Evolutionary conservation across 257 asterid genomes (phyloP).

Genomic region (Coffea eugenioides): DNA sequence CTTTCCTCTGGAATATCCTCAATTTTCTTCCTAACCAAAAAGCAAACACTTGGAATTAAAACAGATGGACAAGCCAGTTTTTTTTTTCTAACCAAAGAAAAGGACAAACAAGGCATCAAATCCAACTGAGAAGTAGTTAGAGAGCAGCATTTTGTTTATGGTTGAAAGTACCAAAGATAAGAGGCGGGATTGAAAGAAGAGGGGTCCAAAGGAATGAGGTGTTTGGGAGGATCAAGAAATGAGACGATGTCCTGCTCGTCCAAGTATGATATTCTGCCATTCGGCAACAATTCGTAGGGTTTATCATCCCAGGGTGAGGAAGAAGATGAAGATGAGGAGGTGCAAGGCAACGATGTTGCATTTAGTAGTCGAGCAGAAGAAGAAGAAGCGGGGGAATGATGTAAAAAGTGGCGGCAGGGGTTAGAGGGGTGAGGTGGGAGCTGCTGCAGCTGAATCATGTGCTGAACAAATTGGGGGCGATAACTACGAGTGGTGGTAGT

Average conservation of each 20-base stretch:
- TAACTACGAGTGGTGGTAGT: no score
- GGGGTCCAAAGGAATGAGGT: constrained; percentile 77
- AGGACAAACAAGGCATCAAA: not conserved
- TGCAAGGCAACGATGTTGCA: not conserved
- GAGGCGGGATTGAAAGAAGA: constrained; percentile 76
- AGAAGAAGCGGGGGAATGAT: not conserved
- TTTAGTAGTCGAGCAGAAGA: not conserved
- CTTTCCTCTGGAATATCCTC: constrained; percentile 81
- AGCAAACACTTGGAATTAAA: not conserved
- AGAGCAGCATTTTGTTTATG: no score
- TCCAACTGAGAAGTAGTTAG: no score
- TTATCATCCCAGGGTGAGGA: constrained; percentile 44
- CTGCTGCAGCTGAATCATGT: not conserved
- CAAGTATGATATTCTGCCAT: constrained; percentile 37
- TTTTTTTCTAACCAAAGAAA: not conserved
- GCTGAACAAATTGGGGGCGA: no score
- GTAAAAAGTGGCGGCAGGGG: not conserved
- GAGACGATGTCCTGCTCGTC: constrained; percentile 72
- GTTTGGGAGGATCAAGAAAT: constrained; percentile 74
- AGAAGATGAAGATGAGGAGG: constrained; percentile 1
- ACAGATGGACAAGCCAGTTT: not conserved
- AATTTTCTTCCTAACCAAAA: constrained; percentile 70
- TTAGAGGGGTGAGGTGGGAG: not conserved
- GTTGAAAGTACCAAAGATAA: constrained; percentile 63
- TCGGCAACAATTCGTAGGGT: constrained; percentile 35